Percentiles rank a stretch among this genome's conserved stretches.
Evolutionary conservation across 768 basidiomycete genomes (phyloP).

Genomic region (Russula virescens): DNA sequence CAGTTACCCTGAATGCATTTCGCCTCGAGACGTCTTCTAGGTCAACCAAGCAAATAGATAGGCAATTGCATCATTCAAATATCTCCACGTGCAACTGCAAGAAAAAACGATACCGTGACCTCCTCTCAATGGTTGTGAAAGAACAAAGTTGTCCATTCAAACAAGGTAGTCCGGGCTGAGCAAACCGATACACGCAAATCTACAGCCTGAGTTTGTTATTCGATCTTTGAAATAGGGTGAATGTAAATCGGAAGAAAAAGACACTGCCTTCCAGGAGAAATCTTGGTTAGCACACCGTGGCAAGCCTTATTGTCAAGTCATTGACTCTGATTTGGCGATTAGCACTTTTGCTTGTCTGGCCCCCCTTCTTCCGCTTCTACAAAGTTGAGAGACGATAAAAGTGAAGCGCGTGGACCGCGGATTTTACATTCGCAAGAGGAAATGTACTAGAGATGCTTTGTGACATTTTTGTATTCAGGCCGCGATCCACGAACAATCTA

Average conservation of each 20-base stretch:
- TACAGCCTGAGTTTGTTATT: neutral
- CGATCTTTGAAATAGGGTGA: neutral
- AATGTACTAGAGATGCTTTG: neutral
- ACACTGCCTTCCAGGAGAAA: neutral
- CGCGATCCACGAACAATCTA: neutral
- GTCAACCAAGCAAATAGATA: too few species aligned
- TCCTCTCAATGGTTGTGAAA: too few species aligned
- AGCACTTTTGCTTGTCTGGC: neutral
- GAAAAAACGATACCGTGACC: too few species aligned
- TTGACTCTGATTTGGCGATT: neutral
- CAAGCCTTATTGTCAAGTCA: too few species aligned
- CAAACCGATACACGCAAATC: constrained; percentile 13
- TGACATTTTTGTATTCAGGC: constrained; percentile 1
- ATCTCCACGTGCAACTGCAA: too few species aligned
- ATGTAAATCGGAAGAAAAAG: neutral
- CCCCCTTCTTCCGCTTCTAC: neutral
- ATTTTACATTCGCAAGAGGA: neutral
- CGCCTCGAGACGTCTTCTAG: too few species aligned
- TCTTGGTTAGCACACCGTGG: too few species aligned
- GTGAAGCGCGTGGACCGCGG: too few species aligned
- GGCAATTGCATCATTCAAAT: too few species aligned
- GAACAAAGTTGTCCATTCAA: too few species aligned
- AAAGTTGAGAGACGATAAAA: constrained; percentile 3
- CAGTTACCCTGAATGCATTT: too few species aligned
- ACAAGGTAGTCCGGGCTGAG: too few species aligned